Evolutionary conservation across 225 moss, liverwort and hornwort genomes (phyloP), one percentile per base, ranked within the genome.

Genomic region (Lunularia cruciata): DNA sequence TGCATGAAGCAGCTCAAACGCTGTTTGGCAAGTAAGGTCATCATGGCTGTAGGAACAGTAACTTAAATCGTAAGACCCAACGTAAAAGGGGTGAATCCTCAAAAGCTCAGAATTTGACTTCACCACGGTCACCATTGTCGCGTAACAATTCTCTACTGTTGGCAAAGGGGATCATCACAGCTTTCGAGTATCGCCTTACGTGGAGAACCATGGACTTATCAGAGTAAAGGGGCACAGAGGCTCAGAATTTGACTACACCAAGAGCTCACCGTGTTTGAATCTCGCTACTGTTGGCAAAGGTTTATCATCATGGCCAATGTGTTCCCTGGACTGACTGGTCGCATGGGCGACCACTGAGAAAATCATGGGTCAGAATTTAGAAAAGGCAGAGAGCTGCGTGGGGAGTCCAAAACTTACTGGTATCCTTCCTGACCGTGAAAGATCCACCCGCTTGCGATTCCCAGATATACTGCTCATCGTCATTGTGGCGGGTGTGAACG

Each of bases 371-470:
- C 49, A 51, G 20, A 19, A 10, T 47, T 15, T 30, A 27, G 18
- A 23, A 13, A 63, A 31, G n/a, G 53, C 26, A 33, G 27, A 20
- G 10, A 9, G 3, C 51, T 19, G 33, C 4, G 25, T 18, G 32
- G 39, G n/a, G 8, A 53, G 6, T 16, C 19, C 18, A 26, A 14
- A 30, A 54, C 73, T 82, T 72, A 82, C 81, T 66, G 2, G 47
- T 47, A n/a, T 77, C 81, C 60, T 70, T 70, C 55, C 63, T 71
- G 47, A 82, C 74, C n/a, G 74, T 82, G 56, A 82, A 82, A 34
- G 81, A 82, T 71, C 81, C 81, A 28, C 81, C 81, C 4, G 81
- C 81, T 68, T 82, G 81, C 47, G 81, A 82, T 74, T 81, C 77
- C 81, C 81, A 82, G 18, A 82, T 48, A 45, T 77, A 77, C 52